A percentile compares a stretch with the other conserved stretches of the same genome.
These are phyloP conservation scores for Apiospora aurea DNA, from an alignment of 2,329 filamentous ascomycete species.

Conservation along the genomic window DNA sequence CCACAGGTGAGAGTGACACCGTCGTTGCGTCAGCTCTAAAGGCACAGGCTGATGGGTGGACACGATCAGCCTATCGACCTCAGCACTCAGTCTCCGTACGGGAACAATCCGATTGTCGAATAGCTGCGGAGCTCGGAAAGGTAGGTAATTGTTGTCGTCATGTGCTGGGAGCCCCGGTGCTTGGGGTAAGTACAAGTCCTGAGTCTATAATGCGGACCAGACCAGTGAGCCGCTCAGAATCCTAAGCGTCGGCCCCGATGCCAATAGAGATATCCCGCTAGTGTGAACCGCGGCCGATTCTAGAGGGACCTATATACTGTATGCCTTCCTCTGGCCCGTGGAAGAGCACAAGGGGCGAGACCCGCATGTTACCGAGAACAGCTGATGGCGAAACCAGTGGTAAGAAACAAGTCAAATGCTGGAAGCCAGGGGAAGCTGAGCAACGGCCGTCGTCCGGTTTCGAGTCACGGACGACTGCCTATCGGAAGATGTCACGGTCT, in stretches of 20 bases:
- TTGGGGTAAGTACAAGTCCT: neutral
- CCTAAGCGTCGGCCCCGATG: neutral
- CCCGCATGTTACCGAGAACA: neutral
- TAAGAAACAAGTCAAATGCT: neutral
- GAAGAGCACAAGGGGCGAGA: neutral
- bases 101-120: neutral
- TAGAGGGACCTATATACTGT: neutral
- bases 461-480: neutral
- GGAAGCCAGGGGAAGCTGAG: neutral
- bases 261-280: neutral
- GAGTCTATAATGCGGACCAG: neutral
- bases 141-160: neutral
- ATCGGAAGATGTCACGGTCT: neutral
- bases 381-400: neutral
- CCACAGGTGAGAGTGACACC: conserved; percentile 29
- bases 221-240: neutral
- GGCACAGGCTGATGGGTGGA: conserved; percentile 39
- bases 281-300: neutral
- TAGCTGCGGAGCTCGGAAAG: neutral
- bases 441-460: neutral
- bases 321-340: neutral
- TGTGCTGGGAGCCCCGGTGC: neutral
- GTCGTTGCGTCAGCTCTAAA: conserved; percentile 39
- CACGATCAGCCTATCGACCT: conserved; percentile 32
- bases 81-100: neutral